Percentiles rank a stretch among this genome's conserved stretches.
phyloP scores from a whole-genome alignment of 192 early-diverging fungal species.

The Coemansia sp. region DNA sequence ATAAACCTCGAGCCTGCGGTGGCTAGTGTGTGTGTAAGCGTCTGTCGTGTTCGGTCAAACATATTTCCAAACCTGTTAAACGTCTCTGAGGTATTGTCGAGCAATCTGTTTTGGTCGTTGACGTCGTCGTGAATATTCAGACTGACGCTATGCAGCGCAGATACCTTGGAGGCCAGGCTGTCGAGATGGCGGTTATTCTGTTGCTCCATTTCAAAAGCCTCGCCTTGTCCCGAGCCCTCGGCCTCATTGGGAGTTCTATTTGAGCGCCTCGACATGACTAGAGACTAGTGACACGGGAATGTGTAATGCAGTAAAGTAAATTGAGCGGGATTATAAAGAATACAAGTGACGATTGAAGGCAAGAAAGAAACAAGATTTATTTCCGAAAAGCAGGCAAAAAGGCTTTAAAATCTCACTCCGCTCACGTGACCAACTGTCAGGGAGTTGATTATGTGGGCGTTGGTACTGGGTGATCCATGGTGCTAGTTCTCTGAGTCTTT shows the following conservation, averaged over 20 bases:
- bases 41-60: constrained; percentile 48
- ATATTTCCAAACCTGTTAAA: constrained; percentile 53
- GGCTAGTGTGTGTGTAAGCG: constrained; percentile 45
- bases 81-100: constrained; percentile 38
- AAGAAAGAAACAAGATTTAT: neutral
- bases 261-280: constrained; percentile 38
- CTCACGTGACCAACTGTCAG: neutral
- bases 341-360: neutral
- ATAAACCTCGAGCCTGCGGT: constrained; percentile 46
- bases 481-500: neutral
- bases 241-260: constrained; percentile 40
- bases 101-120: constrained; percentile 46
- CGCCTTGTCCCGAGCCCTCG: constrained; percentile 22
- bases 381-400: neutral
- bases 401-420: neutral
- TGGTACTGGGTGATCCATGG: neutral
- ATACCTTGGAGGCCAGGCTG: constrained; percentile 46
- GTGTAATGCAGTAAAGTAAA: constrained; percentile 2
- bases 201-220: constrained; percentile 53
- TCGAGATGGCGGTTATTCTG: constrained; percentile 50
- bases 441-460: neutral
- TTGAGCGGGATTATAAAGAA: neutral
- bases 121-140: constrained; percentile 51
- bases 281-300: neutral
- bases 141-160: constrained; percentile 48